These are phyloP conservation scores for Takakia lepidozioides DNA, from an alignment of 225 moss, liverwort and hornwort species.

Conservation along the genomic window DNA sequence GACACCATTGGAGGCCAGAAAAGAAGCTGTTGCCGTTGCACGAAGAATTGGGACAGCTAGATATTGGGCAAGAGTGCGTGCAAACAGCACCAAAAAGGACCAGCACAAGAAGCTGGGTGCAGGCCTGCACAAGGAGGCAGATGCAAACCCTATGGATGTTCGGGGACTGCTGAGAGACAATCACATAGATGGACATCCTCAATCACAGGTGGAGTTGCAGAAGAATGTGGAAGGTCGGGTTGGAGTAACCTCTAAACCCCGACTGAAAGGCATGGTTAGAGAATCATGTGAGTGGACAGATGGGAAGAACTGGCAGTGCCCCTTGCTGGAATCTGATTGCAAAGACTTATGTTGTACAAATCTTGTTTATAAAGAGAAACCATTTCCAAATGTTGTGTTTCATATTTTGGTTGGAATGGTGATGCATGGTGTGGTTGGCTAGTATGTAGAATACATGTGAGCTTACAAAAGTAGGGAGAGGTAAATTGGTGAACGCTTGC, in stretches of 20 bases:
- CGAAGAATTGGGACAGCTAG: slow-evolving; percentile 54
- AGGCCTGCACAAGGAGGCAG: slow-evolving; percentile 18
- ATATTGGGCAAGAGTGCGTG: slow-evolving; percentile 53
- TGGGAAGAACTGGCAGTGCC: slow-evolving; percentile 65
- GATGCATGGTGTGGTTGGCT: too few species aligned
- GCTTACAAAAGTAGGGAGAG: too few species aligned
- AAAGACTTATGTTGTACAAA: too few species aligned
- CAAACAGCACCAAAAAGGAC: slow-evolving; percentile 30
- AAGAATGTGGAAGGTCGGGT: slow-evolving; percentile 21
- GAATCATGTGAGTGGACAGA: slow-evolving; percentile 57
- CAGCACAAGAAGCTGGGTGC: slow-evolving; percentile 27
- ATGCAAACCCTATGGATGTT: slow-evolving; percentile 12
- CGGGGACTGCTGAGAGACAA: background rate
- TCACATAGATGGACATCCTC: slow-evolving; percentile 1
- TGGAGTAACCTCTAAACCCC: slow-evolving; percentile 37
- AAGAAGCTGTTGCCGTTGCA: slow-evolving; percentile 50
- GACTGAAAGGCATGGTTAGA: slow-evolving; percentile 41
- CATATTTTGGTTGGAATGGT: too few species aligned
- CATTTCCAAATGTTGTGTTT: too few species aligned
- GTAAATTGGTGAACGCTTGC: too few species aligned
- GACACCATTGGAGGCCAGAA: slow-evolving; percentile 31
- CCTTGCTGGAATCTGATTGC: too few species aligned
- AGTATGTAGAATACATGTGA: too few species aligned
- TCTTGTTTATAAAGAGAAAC: too few species aligned
- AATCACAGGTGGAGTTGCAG: slow-evolving; percentile 21